Conservation (phyloP, 1,284 basidiomycete species). For the Cystobasidium slooffiae region DNA sequence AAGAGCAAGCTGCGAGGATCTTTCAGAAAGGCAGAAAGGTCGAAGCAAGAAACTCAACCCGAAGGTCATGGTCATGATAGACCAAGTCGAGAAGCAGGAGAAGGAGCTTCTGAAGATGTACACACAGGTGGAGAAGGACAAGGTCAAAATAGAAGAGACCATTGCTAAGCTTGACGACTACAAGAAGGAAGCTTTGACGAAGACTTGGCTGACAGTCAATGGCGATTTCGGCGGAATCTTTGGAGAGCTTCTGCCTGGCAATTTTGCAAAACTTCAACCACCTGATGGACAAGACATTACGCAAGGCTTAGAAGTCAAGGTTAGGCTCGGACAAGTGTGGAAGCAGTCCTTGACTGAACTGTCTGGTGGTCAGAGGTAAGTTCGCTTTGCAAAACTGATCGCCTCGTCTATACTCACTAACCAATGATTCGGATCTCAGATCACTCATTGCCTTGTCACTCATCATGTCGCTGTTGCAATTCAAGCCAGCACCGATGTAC, state of each 20-base stretch:
- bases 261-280: conserved; percentile 92
- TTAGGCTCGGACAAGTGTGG: conserved; percentile 91
- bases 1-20: conserved; percentile 71
- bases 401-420: conserved; percentile 46
- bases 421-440: conserved; percentile 59
- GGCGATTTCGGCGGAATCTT: conserved; percentile 96
- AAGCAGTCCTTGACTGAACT: conserved; percentile 96
- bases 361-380: conserved; percentile 92
- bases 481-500: conserved; percentile 99
- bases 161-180: conserved; percentile 91
- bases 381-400: conserved; percentile 52
- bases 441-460: conserved; percentile 94
- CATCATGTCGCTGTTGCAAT: conserved; percentile 97
- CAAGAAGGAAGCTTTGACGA: conserved; percentile 89
- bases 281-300: conserved; percentile 92
- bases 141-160: conserved; percentile 92
- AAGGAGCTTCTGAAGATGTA: conserved; percentile 84
- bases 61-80: conserved; percentile 95
- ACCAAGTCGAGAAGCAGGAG: conserved; percentile 97
- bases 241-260: conserved; percentile 91
- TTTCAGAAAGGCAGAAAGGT: conserved; percentile 78
- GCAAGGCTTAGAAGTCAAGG: conserved; percentile 95
- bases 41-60: conserved; percentile 96
- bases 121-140: conserved; percentile 86
- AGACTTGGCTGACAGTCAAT: conserved; percentile 95